Evolutionary conservation across 345 rosid species (phyloP).

Genomic region (Salix purpurea): DNA sequence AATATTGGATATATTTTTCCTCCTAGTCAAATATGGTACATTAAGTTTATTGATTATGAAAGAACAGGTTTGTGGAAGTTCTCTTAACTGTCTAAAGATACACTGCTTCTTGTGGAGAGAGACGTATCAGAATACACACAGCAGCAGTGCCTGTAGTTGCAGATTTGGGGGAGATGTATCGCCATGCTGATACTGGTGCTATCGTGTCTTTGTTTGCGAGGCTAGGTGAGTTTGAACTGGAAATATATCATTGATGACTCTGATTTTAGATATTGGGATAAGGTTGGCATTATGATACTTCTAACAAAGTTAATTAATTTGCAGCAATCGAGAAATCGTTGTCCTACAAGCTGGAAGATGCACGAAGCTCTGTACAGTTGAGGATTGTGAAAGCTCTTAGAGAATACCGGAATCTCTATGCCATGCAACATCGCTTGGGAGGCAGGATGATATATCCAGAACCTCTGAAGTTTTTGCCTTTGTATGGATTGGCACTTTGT

Average conservation of each 20-base stretch:
- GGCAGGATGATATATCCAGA: conserved; percentile 94
- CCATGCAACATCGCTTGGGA: conserved; percentile 94
- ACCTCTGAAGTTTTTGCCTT: conserved; percentile 70
- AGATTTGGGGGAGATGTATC: conserved; percentile 93
- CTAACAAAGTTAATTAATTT: conserved; percentile 24
- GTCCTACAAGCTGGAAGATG: conserved; percentile 88
- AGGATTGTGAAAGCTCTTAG: conserved; percentile 85
- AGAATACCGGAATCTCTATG: conserved; percentile 83
- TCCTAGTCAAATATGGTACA: neutral
- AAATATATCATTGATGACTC: conserved; percentile 3
- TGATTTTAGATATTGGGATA: conserved; percentile 15
- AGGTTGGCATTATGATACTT: conserved; percentile 1
- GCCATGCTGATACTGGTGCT: conserved; percentile 90
- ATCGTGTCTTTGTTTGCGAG: conserved; percentile 76
- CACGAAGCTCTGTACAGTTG: conserved; percentile 63
- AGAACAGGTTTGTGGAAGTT: conserved; percentile 2
- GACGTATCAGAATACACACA: conserved; percentile 96
- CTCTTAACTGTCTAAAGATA: conserved; percentile 70
- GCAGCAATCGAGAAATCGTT: conserved; percentile 93
- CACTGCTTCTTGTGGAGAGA: conserved; percentile 99
- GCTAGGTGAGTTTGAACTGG: conserved; percentile 52
- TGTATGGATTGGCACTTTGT: conserved; percentile 81
- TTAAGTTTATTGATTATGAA: neutral
- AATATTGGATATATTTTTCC: neutral
- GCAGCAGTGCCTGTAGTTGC: conserved; percentile 87